Evolutionary conservation across 1,284 basidiomycete species (phyloP).

Genomic region (Fomitopsis pinicola): DNA sequence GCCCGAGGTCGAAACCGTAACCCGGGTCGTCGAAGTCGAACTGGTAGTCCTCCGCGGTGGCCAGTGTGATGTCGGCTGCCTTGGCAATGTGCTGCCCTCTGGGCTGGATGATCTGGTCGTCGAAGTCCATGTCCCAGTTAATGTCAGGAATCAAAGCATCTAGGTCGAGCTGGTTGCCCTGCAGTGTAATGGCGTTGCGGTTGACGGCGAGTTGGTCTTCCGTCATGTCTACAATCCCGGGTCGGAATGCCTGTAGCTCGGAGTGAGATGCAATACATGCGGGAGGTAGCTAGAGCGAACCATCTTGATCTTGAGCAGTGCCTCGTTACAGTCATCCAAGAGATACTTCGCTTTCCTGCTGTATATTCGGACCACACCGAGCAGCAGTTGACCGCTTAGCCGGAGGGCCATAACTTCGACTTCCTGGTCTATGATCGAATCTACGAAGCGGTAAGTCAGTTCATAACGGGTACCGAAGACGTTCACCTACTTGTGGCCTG

Average conservation of each 20-base stretch:
- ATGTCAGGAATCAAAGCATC: constrained; percentile 81
- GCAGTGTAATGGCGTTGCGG: constrained; percentile 84
- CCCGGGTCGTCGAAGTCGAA: constrained; percentile 55
- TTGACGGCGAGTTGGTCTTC: constrained; percentile 89
- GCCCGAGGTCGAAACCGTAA: constrained; percentile 66
- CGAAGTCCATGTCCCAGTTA: constrained; percentile 78
- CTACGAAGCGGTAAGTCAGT: constrained; percentile 33
- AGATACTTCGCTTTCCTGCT: constrained; percentile 97
- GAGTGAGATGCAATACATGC: constrained; percentile 1
- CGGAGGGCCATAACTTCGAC: constrained; percentile 89
- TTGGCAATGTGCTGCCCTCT: constrained; percentile 78
- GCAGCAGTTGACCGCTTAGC: constrained; percentile 89
- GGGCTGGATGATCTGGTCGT: constrained; percentile 60
- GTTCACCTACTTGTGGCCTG: constrained; percentile 81
- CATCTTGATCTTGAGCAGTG: constrained; percentile 93
- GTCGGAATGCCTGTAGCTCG: constrained; percentile 75
- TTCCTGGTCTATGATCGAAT: constrained; percentile 87
- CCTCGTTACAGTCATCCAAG: constrained; percentile 96
- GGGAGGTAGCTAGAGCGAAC: constrained; percentile 35
- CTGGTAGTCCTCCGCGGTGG: constrained; percentile 61
- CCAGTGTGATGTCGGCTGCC: constrained; percentile 80
- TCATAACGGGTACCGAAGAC: too few species aligned
- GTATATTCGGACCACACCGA: constrained; percentile 97
- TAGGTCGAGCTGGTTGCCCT: constrained; percentile 67
- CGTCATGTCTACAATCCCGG: constrained; percentile 91